Base-by-base conservation (phyloP, 1,284 basidiomycete genomes). In the Megacollybia platyphylla region DNA sequence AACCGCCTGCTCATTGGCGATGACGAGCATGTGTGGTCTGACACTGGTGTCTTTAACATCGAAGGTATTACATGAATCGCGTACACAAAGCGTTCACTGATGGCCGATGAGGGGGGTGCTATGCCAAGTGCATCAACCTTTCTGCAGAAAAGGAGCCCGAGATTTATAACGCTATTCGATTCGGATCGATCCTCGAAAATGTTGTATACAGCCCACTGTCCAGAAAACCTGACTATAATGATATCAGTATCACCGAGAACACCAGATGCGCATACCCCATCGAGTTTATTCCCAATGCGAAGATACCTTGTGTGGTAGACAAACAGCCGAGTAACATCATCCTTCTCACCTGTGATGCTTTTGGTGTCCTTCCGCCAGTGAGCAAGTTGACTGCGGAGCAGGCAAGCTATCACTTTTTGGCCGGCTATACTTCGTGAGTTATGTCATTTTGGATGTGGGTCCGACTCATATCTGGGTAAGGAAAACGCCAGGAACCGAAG, bases 41-140 rank as follows among this genome's bases (percentile, higher is more conserved):
- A 96, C 64, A 80, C 74, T 17, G 96, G 94, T 62, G 94, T 99
- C 49, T 98, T 98, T 82, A 98, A 98, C 78, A 99, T 98, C 56
- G 94, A 99, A 63, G 94, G 94, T 54, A 24, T 24, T 24, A 24
- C 20, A 3, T 24, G 20, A 24, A 24, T 24, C 20, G 20, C 20
- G 20, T 24, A 5, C 5, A 24, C 5, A 24, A 5, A 24, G 20
- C 20, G 20, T 24, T 24, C 20, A 5, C 20, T 24, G 20, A 24
- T 24, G 5, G 20, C 20, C 20, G 5, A 24, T 24, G 4, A 24
- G 20, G 31, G 15, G 94, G 96, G 45, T 99, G 94, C 70, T 99
- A 98, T 64, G 94, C 94, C 65, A 98, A 99, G 73, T 87, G 81
- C 64, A 88, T 98, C 70, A 96, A 96, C 70, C 82, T 99, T 52